Conservation (phyloP, 208 protist genomes). For the Strigomonas culicis region DNA sequence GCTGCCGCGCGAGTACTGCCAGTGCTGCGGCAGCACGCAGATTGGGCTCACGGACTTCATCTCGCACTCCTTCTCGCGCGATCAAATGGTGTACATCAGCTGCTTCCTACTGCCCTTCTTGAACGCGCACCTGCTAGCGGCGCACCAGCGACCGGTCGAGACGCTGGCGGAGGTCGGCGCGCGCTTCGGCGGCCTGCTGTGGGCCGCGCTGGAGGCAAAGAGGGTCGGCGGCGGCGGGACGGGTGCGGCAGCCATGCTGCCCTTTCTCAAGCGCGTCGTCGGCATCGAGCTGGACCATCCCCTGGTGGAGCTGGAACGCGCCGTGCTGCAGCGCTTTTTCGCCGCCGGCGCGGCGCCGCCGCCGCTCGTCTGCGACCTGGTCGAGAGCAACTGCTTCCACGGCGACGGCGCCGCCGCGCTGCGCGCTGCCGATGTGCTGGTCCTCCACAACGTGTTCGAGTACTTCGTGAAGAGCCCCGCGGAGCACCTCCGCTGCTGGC, state of each 20-base stretch:
- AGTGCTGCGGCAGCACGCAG: conserved; percentile 46
- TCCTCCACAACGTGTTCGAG: conserved; percentile 90
- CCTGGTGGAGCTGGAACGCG: conserved; percentile 24
- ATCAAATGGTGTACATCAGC: conserved; percentile 74
- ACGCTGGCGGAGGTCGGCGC: conserved; percentile 66
- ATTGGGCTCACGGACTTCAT: conserved; percentile 68
- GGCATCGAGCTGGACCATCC: conserved; percentile 25
- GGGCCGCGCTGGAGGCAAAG: conserved; percentile 33
- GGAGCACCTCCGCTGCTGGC: conserved; percentile 63
- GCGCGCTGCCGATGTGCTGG: conserved; percentile 42
- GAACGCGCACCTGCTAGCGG: neutral
- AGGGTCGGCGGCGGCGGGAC: neutral
- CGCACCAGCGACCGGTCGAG: neutral
- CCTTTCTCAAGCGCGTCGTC: conserved; percentile 29
- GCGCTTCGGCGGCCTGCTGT: conserved; percentile 67
- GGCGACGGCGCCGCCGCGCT: conserved; percentile 39
- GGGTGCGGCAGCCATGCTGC: conserved; percentile 43
- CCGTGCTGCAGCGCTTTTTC: conserved; percentile 26
- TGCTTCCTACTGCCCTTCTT: conserved; percentile 53
- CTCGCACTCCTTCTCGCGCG: conserved; percentile 80
- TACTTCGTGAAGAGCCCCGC: conserved; percentile 52
- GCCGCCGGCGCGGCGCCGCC: neutral
- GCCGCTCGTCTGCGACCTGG: conserved; percentile 17
- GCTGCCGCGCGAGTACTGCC: conserved; percentile 68
- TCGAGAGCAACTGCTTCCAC: conserved; percentile 65